Evolutionary conservation across 1,139 yeast species (phyloP).

Genomic region (Saccharomycopsis hybrid): DNA sequence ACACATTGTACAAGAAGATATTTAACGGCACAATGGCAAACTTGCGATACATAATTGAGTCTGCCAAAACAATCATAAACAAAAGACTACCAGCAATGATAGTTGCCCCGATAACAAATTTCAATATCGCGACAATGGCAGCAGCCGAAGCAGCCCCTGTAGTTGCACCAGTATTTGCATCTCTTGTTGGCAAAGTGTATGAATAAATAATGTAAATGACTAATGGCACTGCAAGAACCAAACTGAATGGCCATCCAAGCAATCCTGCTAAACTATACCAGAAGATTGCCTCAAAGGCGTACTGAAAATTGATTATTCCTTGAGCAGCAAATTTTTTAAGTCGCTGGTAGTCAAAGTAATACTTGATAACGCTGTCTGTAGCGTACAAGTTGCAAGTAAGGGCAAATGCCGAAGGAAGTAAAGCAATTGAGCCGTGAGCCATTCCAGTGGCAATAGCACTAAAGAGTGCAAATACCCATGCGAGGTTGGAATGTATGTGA

Average conservation of each 20-base stretch:
- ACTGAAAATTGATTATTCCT: slow-evolving; percentile 11
- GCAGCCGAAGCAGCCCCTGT: no score
- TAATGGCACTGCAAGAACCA: slow-evolving; percentile 60
- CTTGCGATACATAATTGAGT: slow-evolving; percentile 59
- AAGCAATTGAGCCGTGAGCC: slow-evolving; percentile 80
- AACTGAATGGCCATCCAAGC: slow-evolving; percentile 88
- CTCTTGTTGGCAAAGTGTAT: background rate
- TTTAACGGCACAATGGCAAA: slow-evolving; percentile 70
- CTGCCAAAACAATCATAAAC: slow-evolving; percentile 42
- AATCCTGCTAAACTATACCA: slow-evolving; percentile 63
- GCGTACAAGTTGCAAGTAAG: slow-evolving; percentile 63
- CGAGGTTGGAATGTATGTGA: slow-evolving; percentile 33
- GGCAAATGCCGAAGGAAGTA: slow-evolving; percentile 82
- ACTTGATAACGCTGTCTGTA: slow-evolving; percentile 35
- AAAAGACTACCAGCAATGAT: slow-evolving; percentile 30
- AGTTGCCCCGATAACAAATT: slow-evolving; percentile 28
- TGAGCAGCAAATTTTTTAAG: no score
- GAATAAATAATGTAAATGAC: slow-evolving; percentile 31
- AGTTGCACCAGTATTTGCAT: slow-evolving; percentile 11
- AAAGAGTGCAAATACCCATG: slow-evolving; percentile 53
- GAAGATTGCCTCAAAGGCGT: slow-evolving; percentile 33
- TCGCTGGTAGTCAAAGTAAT: slow-evolving; percentile 26
- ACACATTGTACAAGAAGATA: slow-evolving; percentile 77
- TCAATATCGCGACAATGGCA: background rate
- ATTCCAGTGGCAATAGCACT: slow-evolving; percentile 54